Conservation (phyloP, 2,329 filamentous ascomycete species). For the Xylaria sp. region DNA sequence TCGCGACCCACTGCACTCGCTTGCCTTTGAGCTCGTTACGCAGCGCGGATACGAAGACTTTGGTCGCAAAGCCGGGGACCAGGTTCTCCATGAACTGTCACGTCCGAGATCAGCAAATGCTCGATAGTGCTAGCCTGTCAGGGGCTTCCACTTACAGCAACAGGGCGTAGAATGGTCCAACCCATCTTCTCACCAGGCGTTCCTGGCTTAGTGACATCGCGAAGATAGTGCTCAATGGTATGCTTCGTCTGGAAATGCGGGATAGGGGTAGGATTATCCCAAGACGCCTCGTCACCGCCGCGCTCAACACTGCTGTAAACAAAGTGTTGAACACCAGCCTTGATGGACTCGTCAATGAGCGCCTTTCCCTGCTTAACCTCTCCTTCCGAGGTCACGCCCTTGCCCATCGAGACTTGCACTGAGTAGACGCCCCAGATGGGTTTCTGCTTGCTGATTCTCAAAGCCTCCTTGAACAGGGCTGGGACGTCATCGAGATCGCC, state of each 20-base stretch:
- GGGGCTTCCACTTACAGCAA: slow-evolving; percentile 32
- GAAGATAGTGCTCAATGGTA: slow-evolving; percentile 56
- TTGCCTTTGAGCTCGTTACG: slow-evolving; percentile 32
- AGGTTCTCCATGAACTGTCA: slow-evolving; percentile 53
- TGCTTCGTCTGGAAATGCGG: slow-evolving; percentile 60
- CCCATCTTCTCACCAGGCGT: slow-evolving; percentile 39
- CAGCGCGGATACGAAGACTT: slow-evolving; percentile 35
- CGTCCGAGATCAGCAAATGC: background rate
- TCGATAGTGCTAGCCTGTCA: too few species aligned
- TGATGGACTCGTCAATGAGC: slow-evolving; percentile 53
- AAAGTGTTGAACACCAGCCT: slow-evolving; percentile 52
- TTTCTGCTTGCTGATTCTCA: slow-evolving; percentile 14
- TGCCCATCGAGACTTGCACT: slow-evolving; percentile 40
- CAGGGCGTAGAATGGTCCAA: slow-evolving; percentile 58
- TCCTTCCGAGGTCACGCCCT: slow-evolving; percentile 33
- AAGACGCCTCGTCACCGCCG: slow-evolving; percentile 46
- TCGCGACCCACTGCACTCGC: slow-evolving; percentile 39
- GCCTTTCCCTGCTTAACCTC: slow-evolving; percentile 49
- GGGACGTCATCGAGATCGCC: slow-evolving; percentile 51
- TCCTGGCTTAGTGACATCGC: slow-evolving; percentile 37
- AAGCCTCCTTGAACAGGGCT: slow-evolving; percentile 40
- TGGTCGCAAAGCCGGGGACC: slow-evolving; percentile 31
- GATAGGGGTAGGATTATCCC: slow-evolving; percentile 49
- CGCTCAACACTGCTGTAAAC: slow-evolving; percentile 62
- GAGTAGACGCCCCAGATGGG: slow-evolving; percentile 57